These are phyloP conservation scores for Debaryomyces fabryi DNA, from an alignment of 1,139 yeast species.

Conservation along the genomic window DNA sequence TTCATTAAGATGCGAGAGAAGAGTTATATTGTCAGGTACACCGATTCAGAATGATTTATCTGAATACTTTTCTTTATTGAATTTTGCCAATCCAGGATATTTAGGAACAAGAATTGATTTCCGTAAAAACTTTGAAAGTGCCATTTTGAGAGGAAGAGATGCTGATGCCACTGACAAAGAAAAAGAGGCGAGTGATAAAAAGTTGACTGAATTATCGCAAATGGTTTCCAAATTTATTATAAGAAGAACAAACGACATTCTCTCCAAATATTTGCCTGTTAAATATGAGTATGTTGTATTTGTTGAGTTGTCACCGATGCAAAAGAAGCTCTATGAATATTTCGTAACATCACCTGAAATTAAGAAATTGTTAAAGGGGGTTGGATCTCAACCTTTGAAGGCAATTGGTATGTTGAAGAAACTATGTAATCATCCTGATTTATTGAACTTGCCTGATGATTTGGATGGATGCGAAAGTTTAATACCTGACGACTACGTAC, in stretches of 20 bases:
- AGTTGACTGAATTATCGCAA: conserved; percentile 68
- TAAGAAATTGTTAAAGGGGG: conserved; percentile 66
- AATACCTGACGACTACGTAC: conserved; percentile 75
- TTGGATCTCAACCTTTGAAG: conserved; percentile 80
- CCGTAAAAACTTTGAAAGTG: conserved; percentile 79
- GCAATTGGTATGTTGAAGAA: conserved; percentile 90
- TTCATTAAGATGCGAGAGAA: conserved; percentile 77
- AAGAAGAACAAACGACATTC: conserved; percentile 91
- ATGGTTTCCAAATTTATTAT: conserved; percentile 89
- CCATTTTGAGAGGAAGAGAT: conserved; percentile 84
- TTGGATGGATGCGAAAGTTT: conserved; percentile 65
- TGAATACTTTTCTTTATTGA: conserved; percentile 88
- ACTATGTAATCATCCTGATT: conserved; percentile 90
- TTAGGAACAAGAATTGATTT: conserved; percentile 85
- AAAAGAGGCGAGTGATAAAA: conserved; percentile 68
- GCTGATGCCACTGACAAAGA: conserved; percentile 87
- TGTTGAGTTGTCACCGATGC: conserved; percentile 82
- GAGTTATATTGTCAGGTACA: conserved; percentile 94
- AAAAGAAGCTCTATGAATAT: conserved; percentile 66
- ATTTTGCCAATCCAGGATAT: conserved; percentile 93
- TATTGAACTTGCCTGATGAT: conserved; percentile 75
- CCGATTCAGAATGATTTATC: conserved; percentile 97
- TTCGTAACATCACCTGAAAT: conserved; percentile 84
- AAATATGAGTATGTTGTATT: conserved; percentile 96
- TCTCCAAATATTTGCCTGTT: conserved; percentile 90